Percentiles rank a stretch among this genome's conserved stretches.
phyloP scores from a whole-genome alignment of 768 basidiomycete species.

The Suillus subluteus region DNA sequence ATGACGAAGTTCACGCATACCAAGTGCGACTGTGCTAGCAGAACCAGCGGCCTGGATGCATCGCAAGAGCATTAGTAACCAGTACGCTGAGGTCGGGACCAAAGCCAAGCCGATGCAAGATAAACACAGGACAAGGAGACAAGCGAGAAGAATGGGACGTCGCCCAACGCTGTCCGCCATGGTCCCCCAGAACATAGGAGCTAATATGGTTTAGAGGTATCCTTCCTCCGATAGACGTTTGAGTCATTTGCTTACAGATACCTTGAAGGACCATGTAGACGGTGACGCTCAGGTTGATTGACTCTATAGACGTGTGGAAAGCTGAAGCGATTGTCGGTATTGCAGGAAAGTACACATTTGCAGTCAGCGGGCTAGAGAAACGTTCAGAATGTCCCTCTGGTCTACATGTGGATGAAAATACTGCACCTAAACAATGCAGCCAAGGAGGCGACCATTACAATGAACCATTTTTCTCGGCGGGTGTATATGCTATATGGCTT shows the following conservation, averaged over 20 bases:
- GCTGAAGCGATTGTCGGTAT: conserved; percentile 65
- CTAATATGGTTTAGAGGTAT: conserved; percentile 30
- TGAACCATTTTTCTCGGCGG: conserved; percentile 65
- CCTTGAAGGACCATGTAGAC: conserved; percentile 58
- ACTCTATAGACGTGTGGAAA: conserved; percentile 66
- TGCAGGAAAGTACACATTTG: conserved; percentile 81
- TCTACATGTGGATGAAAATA: not conserved
- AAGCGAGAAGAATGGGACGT: conserved; percentile 63
- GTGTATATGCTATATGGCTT: conserved; percentile 54
- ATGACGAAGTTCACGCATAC: conserved; percentile 34
- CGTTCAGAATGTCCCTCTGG: not conserved
- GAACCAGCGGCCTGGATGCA: conserved; percentile 81
- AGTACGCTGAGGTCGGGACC: conserved; percentile 64
- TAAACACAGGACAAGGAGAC: conserved; percentile 61
- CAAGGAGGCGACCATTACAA: conserved; percentile 57
- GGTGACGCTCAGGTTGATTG: conserved; percentile 80
- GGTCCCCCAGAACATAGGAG: conserved; percentile 64
- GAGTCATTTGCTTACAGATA: conserved; percentile 37
- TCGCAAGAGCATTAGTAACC: conserved; percentile 79
- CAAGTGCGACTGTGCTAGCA: conserved; percentile 77
- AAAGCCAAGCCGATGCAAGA: conserved; percentile 69
- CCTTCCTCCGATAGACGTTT: not conserved
- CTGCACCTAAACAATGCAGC: conserved; percentile 66
- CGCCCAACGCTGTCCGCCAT: conserved; percentile 69
- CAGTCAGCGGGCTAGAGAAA: conserved; percentile 60